phyloP scores from a whole-genome alignment of 345 rosid genomes.

The Eucalyptus grandis region DNA sequence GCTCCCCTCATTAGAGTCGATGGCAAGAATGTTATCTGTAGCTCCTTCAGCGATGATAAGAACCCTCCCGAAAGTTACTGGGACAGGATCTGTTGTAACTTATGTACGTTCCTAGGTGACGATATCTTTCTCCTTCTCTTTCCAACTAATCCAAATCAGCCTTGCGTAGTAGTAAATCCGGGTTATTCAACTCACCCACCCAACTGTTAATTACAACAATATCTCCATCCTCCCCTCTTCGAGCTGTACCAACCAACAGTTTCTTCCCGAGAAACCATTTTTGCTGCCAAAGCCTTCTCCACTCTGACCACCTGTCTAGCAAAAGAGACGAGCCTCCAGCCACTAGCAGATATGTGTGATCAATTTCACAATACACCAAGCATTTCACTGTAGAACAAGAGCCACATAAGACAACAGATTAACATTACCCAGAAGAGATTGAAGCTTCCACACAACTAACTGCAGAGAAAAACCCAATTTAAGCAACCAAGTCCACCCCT shows the following conservation, averaged over 20 bases:
- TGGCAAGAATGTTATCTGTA: conserved; percentile 15
- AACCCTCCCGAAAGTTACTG: background rate
- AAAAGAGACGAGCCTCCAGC: conserved; percentile 18
- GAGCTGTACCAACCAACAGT: conserved; percentile 6
- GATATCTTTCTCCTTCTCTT: background rate
- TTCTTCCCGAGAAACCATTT: background rate
- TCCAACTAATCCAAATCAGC: background rate
- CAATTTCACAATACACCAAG: conserved; percentile 6
- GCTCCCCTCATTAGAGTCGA: background rate
- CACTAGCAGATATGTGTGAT: conserved; percentile 22
- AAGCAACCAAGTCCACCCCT: background rate
- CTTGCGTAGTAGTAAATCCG: background rate
- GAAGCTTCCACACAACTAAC: background rate
- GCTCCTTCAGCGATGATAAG: conserved; percentile 2
- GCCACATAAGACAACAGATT: background rate
- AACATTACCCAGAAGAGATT: background rate
- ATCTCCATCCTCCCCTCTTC: background rate
- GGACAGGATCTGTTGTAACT: background rate
- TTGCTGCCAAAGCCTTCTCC: conserved; percentile 15
- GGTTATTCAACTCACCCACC: background rate
- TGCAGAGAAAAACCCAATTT: background rate
- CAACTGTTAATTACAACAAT: conserved; percentile 9
- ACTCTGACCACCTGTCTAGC: conserved; percentile 5
- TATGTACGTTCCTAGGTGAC: background rate
- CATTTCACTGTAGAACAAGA: conserved; percentile 15